Evolutionary conservation across 2,329 filamentous ascomycete species (phyloP).

Genomic region (Corinectria fuckeliana): DNA sequence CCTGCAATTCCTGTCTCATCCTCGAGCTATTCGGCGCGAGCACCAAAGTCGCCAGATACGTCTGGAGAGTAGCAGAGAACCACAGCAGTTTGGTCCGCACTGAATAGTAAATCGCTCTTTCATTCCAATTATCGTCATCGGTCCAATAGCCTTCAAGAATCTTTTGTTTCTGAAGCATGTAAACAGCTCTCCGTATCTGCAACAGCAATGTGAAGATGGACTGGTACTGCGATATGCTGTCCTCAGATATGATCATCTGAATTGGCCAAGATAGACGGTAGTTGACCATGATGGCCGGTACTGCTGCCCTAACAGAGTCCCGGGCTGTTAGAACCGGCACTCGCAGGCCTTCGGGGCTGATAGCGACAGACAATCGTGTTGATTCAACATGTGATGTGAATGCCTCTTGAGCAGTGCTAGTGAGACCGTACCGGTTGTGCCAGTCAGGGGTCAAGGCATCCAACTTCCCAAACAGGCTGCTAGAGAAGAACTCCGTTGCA

Average conservation of each 20-base stretch:
- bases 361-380: constrained; percentile 67
- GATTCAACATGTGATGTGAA: constrained; percentile 66
- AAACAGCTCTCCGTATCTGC: constrained; percentile 75
- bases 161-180: constrained; percentile 66
- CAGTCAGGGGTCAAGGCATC: constrained; percentile 67
- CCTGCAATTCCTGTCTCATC: constrained; percentile 63
- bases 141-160: constrained; percentile 50
- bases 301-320: constrained; percentile 61
- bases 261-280: constrained; percentile 73
- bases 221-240: constrained; percentile 71
- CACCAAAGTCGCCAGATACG: constrained; percentile 77
- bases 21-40: constrained; percentile 64
- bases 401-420: constrained; percentile 76
- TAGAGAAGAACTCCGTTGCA: constrained; percentile 68
- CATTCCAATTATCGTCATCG: constrained; percentile 47
- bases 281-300: constrained; percentile 69
- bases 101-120: constrained; percentile 59
- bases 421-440: constrained; percentile 83
- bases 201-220: constrained; percentile 76
- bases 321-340: constrained; percentile 54
- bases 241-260: constrained; percentile 74
- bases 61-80: constrained; percentile 77
- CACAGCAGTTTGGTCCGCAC: constrained; percentile 75
- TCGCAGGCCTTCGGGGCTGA: constrained; percentile 49
- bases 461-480: constrained; percentile 76